A percentile compares a stretch with the other conserved stretches of the same genome.
These are phyloP conservation scores for Sutorius australiensis DNA, from an alignment of 768 basidiomycete genomes.

Conservation along the genomic window DNA sequence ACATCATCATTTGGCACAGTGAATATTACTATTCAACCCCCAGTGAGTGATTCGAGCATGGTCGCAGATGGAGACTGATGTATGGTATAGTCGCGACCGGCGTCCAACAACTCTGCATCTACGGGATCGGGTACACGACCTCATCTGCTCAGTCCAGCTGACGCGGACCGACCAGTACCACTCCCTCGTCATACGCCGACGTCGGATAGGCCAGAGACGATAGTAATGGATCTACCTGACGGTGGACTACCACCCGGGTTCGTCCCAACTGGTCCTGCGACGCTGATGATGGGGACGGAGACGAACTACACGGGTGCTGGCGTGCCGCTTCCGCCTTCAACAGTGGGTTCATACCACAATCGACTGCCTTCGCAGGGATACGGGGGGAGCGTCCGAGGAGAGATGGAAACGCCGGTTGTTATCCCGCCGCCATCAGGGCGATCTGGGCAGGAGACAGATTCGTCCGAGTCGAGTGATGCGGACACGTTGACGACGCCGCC, in stretches of 20 bases:
- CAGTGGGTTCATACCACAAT: constrained; percentile 21
- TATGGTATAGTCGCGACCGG: constrained; percentile 34
- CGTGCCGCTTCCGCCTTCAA: constrained; percentile 32
- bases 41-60: constrained; percentile 18
- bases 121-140: constrained; percentile 24
- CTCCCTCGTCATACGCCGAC: constrained; percentile 20
- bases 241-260: constrained; percentile 38
- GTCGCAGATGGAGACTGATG: constrained; percentile 3
- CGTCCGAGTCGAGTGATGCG: constrained; percentile 28
- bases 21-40: constrained; percentile 32
- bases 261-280: constrained; percentile 27
- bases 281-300: constrained; percentile 10
- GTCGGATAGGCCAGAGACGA: constrained; percentile 7
- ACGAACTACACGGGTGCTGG: constrained; percentile 25
- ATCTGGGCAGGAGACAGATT: constrained; percentile 21
- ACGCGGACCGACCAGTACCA: constrained; percentile 37
- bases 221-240: constrained; percentile 26
- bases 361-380: constrained; percentile 21
- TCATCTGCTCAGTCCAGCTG: constrained; percentile 37
- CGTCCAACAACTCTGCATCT: constrained; percentile 33
- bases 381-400: constrained; percentile 1
- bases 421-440: constrained; percentile 29
- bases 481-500: constrained; percentile 36
- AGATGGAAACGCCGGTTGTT: constrained; percentile 15
- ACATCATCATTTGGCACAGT: constrained; percentile 31